A percentile compares a stretch with the other conserved stretches of the same genome.
phyloP scores from a whole-genome alignment of 495 filamentous ascomycete genomes.

The Aspergillus incahuasiensis region DNA sequence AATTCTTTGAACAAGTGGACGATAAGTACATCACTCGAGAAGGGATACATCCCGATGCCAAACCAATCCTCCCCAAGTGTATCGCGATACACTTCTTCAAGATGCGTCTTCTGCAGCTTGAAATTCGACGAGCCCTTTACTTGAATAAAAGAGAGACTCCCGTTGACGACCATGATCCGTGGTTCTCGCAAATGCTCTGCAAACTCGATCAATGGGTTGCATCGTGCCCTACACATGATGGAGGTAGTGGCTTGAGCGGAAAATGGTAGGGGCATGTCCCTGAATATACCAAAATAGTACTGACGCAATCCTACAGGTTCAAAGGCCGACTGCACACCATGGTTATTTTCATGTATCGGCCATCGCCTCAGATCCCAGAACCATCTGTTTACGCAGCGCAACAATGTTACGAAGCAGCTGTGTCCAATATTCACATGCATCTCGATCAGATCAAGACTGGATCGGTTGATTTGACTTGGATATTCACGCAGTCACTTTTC shows the following conservation, averaged over 20 bases:
- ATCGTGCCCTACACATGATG: constrained; percentile 55
- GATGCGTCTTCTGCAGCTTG: constrained; percentile 83
- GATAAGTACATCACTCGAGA: constrained; percentile 75
- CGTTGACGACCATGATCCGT: constrained; percentile 69
- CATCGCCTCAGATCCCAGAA: constrained; percentile 83
- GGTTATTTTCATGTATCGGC: constrained; percentile 76
- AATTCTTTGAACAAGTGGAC: constrained; percentile 71
- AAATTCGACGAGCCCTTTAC: constrained; percentile 80
- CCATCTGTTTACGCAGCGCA: constrained; percentile 69
- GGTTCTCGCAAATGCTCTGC: constrained; percentile 74
- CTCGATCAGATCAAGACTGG: constrained; percentile 67
- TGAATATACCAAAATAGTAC: background rate
- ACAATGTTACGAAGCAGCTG: constrained; percentile 75
- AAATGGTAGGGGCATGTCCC: constrained; percentile 46
- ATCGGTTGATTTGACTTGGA: constrained; percentile 83
- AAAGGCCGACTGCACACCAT: constrained; percentile 74
- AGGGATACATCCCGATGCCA: constrained; percentile 64
- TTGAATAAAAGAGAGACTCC: constrained; percentile 70
- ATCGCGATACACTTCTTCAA: constrained; percentile 88
- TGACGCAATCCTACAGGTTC: constrained; percentile 52
- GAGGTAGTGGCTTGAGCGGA: constrained; percentile 60
- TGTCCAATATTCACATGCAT: constrained; percentile 73
- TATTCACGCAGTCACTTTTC: constrained; percentile 81
- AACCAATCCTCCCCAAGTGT: constrained; percentile 69
- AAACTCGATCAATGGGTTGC: constrained; percentile 73